Evolutionary conservation across 225 moss, liverwort and hornwort species (phyloP), one percentile per base, ranked within the genome.

Genomic region (Bryoerythrophyllum caledonicum): DNA sequence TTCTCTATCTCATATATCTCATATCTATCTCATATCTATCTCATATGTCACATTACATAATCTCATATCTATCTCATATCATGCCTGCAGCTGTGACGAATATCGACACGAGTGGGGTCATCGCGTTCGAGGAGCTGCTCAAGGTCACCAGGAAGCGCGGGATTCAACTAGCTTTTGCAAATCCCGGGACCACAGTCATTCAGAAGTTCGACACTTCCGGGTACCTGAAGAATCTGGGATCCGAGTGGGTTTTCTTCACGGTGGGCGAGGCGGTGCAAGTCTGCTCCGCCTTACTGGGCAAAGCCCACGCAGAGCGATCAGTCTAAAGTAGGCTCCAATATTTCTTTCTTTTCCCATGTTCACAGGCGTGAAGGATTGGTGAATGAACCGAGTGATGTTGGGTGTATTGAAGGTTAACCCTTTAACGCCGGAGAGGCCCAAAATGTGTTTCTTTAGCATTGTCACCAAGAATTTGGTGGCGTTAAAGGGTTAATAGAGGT

Each of bases 51-150:
- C 32, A 32, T 32, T 32, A 5, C n/a, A n/a, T n/a, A n/a, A 32
- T 32, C 32, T 32, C 2, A 32, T 5, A 32, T 32, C 32, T 32
- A 32, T 3, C 35, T 24, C 24, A 14, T 38, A 7, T n/a, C n/a
- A n/a, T n/a, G n/a, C 54, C 7, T 62, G 67, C 90, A 96, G 94
- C 96, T 72, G 96, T 92, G 0, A 86, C 86, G 54, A 94, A 83
- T 6, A 89, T 97, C 1, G 94, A 97, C 55, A 94, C 94, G 0
- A 90, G 94, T n/a, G 84, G 83, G 6, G 87, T 96, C 64, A 90
- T 92, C 76, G 87, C 92, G 7, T 84, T 94, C 1, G 94, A 92
- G 71, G 92, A 94, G 66, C 81, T 93, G 2, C 57, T 82, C 0
- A 48, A 1, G 9, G 46, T 68, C 7, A 59, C 86, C 9, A 90